Evolutionary conservation across 495 filamentous ascomycete species (phyloP).

Genomic region (Tirmania nivea): DNA sequence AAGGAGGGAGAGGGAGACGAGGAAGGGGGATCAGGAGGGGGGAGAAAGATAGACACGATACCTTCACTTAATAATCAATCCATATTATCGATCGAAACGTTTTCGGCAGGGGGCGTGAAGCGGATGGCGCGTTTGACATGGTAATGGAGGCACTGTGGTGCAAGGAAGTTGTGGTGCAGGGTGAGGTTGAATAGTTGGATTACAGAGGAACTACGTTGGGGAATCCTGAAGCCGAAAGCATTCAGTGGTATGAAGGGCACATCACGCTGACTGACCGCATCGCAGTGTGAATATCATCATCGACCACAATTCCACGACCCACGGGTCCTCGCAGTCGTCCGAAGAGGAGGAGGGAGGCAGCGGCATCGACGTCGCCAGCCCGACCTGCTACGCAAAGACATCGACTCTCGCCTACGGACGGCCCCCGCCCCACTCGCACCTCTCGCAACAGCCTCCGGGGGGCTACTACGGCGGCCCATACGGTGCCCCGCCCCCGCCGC

Average conservation of each 20-base stretch:
- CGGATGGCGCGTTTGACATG: not conserved
- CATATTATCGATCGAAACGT: no score
- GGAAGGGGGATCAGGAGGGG: no score
- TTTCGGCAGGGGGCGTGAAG: no score
- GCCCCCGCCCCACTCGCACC: constrained; percentile 13
- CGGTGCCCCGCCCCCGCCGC: constrained; percentile 3
- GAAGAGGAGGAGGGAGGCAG: constrained; percentile 16
- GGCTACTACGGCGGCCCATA: not conserved
- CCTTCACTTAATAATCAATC: no score
- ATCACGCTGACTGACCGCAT: not conserved
- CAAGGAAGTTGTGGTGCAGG: not conserved
- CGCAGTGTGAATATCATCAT: constrained; percentile 19
- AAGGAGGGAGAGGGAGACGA: no score
- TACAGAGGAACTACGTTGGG: not conserved
- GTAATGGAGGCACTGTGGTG: not conserved
- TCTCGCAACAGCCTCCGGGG: constrained; percentile 2
- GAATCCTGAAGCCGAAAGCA: not conserved
- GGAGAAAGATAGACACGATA: no score
- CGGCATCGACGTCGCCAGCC: constrained; percentile 10
- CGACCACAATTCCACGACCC: constrained; percentile 19
- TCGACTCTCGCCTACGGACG: not conserved
- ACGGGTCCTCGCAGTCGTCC: constrained; percentile 17
- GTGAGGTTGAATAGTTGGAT: not conserved
- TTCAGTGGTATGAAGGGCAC: not conserved
- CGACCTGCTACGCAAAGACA: constrained; percentile 5